Evolutionary conservation across 1,284 basidiomycete genomes (phyloP), one percentile per base, ranked within the genome.

Genomic region (Naganishia sp.): DNA sequence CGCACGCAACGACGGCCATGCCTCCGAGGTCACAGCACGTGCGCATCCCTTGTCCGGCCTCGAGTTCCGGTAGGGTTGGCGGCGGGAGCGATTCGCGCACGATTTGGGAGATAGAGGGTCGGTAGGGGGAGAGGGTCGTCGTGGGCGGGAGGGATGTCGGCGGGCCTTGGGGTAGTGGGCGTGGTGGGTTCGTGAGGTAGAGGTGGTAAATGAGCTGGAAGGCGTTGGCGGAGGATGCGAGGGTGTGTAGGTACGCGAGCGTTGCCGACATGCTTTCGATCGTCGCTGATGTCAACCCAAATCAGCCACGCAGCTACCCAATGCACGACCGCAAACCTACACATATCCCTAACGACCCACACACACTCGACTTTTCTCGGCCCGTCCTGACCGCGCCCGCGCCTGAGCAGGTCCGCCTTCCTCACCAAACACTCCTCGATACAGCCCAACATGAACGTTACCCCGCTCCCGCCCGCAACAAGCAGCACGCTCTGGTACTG

Each of bases 381-480:
- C 17, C 73, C 71, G 3, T 57, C 63, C 3, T 69, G 71, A 2
- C 47, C 56, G 49, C 68, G 70, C 46, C 69, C 64, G 7, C 25
- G 41, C 11, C 31, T 39, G 13, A 18, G 31, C 13, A 21, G 25
- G 28, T 41, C 51, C 23, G 21, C 39, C 56, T 46, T 54, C 7
- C 71, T 68, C 32, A 72, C 63, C 31, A 78, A 57, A 23, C 72
- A 72, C 64, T 77, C 76, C 67, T 78, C 76, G 23, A 77, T 73
- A 15, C 71, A 70, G 7, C 76, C 78, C 11, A 79, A 68, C 21
- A 76, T 71, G 67, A 77, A 78, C 6, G 75, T 77, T 17, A 79
- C 71, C 1, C 78, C 78, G 28, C 73, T 75, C 11, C 78, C 78
- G 3, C 78, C 78, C 23, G 75, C 78, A 13, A 79, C 69, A 2